Evolutionary conservation across 352 stramenopile genomes (phyloP).

Genomic region (Globisporangium cystogenes): DNA sequence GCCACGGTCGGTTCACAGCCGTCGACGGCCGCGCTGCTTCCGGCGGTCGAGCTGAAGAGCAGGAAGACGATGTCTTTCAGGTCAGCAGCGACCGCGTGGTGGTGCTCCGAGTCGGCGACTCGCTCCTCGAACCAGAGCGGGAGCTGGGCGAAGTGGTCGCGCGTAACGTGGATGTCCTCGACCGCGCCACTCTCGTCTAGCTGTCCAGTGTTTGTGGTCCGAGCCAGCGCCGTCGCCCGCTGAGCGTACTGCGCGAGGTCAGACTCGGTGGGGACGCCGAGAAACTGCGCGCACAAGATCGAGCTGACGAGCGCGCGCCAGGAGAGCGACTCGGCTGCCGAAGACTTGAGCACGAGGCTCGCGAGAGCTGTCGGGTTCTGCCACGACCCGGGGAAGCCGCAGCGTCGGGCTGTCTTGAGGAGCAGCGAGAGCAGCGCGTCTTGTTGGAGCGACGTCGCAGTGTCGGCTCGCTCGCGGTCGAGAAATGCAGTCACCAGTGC

Average conservation of each 20-base stretch:
- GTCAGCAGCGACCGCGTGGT: background rate
- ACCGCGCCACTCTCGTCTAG: background rate
- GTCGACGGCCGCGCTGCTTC: background rate
- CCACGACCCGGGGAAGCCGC: constrained; percentile 33
- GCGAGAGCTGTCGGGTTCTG: constrained; percentile 25
- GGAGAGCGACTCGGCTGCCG: constrained; percentile 4
- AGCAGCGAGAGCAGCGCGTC: constrained; percentile 34
- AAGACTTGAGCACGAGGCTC: constrained; percentile 23
- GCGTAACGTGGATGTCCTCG: constrained; percentile 7
- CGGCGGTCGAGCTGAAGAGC: constrained; percentile 19
- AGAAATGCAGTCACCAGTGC: constrained; percentile 5
- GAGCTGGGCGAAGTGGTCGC: constrained; percentile 22
- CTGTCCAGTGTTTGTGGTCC: background rate
- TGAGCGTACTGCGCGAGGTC: constrained; percentile 16
- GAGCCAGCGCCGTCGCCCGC: background rate
- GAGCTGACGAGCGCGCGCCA: constrained; percentile 41
- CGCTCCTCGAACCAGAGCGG: constrained; percentile 39
- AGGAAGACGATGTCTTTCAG: constrained; percentile 30
- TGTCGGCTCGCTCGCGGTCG: background rate
- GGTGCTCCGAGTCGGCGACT: background rate
- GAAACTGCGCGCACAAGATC: constrained; percentile 31
- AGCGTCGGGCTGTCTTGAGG: constrained; percentile 20
- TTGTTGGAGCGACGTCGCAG: constrained; percentile 6
- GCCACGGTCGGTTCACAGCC: background rate
- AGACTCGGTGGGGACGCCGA: constrained; percentile 20